Conservation (phyloP, 768 basidiomycete genomes). For the Sarcodon aspratus region DNA sequence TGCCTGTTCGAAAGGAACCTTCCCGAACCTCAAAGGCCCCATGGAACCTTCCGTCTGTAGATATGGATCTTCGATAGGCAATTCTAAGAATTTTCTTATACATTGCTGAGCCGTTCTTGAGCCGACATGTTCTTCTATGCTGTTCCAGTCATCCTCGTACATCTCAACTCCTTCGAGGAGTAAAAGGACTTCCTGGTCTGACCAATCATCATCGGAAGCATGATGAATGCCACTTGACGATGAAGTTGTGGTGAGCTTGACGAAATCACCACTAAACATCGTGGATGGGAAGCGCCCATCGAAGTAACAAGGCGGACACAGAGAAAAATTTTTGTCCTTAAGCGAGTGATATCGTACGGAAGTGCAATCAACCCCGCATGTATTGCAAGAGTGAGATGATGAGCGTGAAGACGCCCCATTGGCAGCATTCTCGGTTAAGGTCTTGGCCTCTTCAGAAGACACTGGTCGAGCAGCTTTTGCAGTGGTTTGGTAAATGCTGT, state of each 20-base stretch:
- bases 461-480: conserved; percentile 72
- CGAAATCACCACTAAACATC: conserved; percentile 97
- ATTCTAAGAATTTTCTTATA: conserved; percentile 86
- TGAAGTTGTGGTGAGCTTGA: conserved; percentile 52
- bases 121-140: conserved; percentile 87
- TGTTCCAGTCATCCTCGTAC: conserved; percentile 95
- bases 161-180: conserved; percentile 97
- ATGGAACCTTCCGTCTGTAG: conserved; percentile 65
- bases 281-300: conserved; percentile 94
- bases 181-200: conserved; percentile 79
- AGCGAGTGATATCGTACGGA: conserved; percentile 82
- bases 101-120: conserved; percentile 90
- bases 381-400: conserved; percentile 61
- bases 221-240: conserved; percentile 20
- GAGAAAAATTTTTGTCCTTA: conserved; percentile 83
- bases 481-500: conserved; percentile 81
- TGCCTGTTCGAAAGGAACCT: conserved; percentile 85
- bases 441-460: conserved; percentile 52
- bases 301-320: conserved; percentile 89
- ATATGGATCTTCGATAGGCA: conserved; percentile 96
- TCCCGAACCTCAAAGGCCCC: conserved; percentile 63
- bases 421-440: conserved; percentile 26
- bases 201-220: conserved; percentile 63
- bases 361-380: conserved; percentile 92
- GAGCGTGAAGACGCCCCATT: conserved; percentile 37